Conservation (phyloP, 192 early-diverging fungal genomes). For the Rhizoclosmatium globosum region DNA sequence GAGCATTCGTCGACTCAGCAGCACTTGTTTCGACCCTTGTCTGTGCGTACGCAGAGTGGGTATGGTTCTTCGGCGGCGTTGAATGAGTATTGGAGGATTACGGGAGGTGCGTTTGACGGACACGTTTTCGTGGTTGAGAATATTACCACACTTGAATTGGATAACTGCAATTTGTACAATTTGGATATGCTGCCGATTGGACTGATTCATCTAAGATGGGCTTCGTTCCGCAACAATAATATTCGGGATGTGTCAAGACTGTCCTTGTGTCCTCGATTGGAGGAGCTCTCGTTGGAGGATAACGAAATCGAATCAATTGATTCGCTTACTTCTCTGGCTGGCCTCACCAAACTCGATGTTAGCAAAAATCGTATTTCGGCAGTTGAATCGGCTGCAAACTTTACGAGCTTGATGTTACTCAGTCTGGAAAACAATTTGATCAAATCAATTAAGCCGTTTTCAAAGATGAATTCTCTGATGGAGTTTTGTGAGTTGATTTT, state of each 20-base stretch:
- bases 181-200: constrained; percentile 51
- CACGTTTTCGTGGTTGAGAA: constrained; percentile 42
- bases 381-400: constrained; percentile 51
- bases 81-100: constrained; percentile 55
- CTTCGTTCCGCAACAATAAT: constrained; percentile 65
- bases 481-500: constrained; percentile 59
- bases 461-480: constrained; percentile 60
- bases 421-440: constrained; percentile 64
- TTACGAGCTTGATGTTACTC: constrained; percentile 58
- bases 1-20: constrained; percentile 56
- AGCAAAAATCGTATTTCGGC: constrained; percentile 59
- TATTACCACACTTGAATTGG: constrained; percentile 64
- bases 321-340: constrained; percentile 44
- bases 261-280: constrained; percentile 46
- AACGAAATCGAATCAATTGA: constrained; percentile 64
- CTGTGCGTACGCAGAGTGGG: constrained; percentile 57
- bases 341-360: constrained; percentile 60
- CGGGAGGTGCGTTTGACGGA: constrained; percentile 31
- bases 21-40: constrained; percentile 61
- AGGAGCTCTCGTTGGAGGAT: constrained; percentile 64
- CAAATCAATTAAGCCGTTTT: constrained; percentile 51
- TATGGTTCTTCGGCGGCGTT: constrained; percentile 57
- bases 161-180: constrained; percentile 57
- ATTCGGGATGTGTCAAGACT: constrained; percentile 55
- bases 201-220: constrained; percentile 59